Evolutionary conservation across 2,329 filamentous ascomycete genomes (phyloP), one percentile per base, ranked within the genome.

Genomic region (Ophiostoma himal-ulmi): DNA sequence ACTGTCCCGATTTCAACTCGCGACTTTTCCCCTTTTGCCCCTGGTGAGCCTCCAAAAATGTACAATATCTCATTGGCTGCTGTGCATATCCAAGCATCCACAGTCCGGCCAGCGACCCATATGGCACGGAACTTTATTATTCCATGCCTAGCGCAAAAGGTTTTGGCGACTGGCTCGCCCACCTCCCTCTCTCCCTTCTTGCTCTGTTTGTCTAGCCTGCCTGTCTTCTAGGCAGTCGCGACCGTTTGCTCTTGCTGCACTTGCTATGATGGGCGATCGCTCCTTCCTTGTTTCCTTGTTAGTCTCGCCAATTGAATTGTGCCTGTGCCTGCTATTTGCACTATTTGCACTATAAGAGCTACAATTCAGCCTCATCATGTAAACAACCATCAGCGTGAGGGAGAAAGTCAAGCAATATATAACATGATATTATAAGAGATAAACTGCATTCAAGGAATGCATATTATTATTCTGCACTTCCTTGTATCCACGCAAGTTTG

Each of bases 101-200:
- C 22, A 10, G 20, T 14, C 5, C 34, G 34, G n/a, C 36, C 26
- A n/a, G 22, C 2, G 34, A 3, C 44, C 62, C 60, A 68, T 54
- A 62, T 20, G 14, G 0, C 13, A 30, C 68, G 75, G 76, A 78
- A 71, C 34, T 76, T 70, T 36, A 8, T 75, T 77, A 64, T 69
- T 77, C 73, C 72, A 37, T 60, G 34, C 75, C 75, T 78, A 78
- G 78, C 77, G 77, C 73, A 39, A 67, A 77, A 78, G 72, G 78
- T 75, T 79, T 80, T 80, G 76, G 78, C 76, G 75, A 74, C 72
- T 17, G 74, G 74, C 75, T 67, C 71, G 75, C 78, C 79, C 79
- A 76, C 74, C 74, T 75, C 67, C 73, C 73, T 71, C 72, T 30
- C 60, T 64, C 6, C 74, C 44, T 68, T 69, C 67, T 73, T 71